A percentile compares a stretch with the other conserved stretches of the same genome.
phyloP scores from a whole-genome alignment of 257 asterid genomes.

The Capsicum rhomboideum region DNA sequence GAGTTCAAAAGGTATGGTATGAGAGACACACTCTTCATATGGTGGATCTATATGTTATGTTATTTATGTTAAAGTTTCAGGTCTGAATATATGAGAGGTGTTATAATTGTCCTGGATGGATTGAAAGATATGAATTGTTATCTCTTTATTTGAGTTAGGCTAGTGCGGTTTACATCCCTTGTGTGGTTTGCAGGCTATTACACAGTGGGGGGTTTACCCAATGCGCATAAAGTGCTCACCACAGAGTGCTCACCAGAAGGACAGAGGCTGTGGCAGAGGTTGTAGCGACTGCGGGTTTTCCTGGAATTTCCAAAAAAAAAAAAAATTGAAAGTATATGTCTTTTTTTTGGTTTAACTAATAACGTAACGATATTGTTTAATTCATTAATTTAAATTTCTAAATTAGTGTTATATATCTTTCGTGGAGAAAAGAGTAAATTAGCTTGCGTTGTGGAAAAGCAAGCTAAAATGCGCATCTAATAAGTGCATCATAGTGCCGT shows the following conservation, averaged over 20 bases:
- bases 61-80: not conserved
- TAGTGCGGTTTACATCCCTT: no score
- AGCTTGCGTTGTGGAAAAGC: constrained; percentile 17
- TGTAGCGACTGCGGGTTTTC: no score
- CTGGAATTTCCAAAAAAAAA: no score
- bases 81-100: not conserved
- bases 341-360: no score
- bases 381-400: not conserved
- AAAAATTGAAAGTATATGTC: no score
- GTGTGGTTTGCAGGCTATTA: no score
- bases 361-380: not conserved
- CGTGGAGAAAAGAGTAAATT: not conserved
- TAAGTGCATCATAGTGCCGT: constrained; percentile 23
- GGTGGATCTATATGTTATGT: not conserved
- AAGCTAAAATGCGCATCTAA: constrained; percentile 13
- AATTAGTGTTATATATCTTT: not conserved
- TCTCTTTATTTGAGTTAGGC: not conserved
- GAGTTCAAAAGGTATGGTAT: not conserved
- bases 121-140: not conserved
- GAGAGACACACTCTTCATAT: not conserved
- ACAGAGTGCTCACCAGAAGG: no score
- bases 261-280: no score
- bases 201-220: no score
- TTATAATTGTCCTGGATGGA: not conserved
- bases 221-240: no score